Evolutionary conservation across 176 grass and related monocot genomes (phyloP).

Genomic region (Thalia dealbata): DNA sequence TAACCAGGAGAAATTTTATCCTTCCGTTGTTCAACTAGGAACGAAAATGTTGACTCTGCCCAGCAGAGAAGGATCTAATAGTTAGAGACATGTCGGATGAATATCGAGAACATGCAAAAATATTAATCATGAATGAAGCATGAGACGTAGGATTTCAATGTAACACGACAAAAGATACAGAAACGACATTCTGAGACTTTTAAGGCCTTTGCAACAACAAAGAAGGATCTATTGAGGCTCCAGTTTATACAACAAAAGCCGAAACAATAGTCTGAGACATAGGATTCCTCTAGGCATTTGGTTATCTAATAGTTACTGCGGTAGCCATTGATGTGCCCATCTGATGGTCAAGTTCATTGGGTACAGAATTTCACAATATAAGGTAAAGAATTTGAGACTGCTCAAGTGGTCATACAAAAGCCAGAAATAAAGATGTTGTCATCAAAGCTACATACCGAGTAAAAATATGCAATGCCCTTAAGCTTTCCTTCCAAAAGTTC

Average conservation of each 20-base stretch:
- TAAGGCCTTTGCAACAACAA: too few species aligned
- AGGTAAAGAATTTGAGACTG: too few species aligned
- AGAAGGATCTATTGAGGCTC: too few species aligned
- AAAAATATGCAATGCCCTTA: too few species aligned
- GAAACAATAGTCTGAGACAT: too few species aligned
- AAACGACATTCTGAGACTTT: neutral
- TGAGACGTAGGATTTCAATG: neutral
- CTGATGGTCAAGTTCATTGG: too few species aligned
- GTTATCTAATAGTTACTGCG: too few species aligned
- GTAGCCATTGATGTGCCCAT: too few species aligned
- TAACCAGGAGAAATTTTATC: constrained; percentile 53
- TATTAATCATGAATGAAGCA: neutral
- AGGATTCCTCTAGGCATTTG: too few species aligned
- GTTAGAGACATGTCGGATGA: neutral
- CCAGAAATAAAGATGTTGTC: neutral
- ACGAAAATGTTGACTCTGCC: constrained; percentile 89
- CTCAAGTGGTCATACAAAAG: neutral
- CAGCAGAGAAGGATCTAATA: constrained; percentile 1
- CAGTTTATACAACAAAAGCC: too few species aligned
- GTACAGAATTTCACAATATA: too few species aligned
- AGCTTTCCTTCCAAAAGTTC: too few species aligned
- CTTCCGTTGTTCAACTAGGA: constrained; percentile 82
- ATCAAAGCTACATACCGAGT: neutral
- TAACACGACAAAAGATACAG: neutral
- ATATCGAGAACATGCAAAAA: neutral